Conservation (phyloP, 2,329 filamentous ascomycete genomes). For the Neophaeococcomyces aloes region DNA sequence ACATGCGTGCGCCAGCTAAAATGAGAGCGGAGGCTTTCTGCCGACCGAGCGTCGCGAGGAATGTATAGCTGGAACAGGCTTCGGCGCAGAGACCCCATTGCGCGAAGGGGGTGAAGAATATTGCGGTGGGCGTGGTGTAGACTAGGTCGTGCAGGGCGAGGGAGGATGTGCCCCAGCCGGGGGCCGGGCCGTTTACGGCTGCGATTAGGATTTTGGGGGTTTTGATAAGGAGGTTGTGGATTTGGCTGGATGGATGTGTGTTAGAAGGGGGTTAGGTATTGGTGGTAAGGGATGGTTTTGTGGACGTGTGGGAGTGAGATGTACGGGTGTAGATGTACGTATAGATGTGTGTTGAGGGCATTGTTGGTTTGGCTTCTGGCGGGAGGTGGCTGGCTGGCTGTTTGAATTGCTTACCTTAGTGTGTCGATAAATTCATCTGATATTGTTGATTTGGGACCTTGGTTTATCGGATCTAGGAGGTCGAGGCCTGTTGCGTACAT, state of each 20-base stretch:
- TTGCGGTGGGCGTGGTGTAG: conserved; percentile 69
- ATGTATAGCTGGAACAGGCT: conserved; percentile 55
- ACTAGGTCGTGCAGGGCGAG: conserved; percentile 80
- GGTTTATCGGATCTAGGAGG: not conserved
- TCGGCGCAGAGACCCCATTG: conserved; percentile 82
- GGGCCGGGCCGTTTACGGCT: conserved; percentile 80
- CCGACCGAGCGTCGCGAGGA: conserved; percentile 11
- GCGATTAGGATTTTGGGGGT: conserved; percentile 88
- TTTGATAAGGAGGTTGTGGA: conserved; percentile 31
- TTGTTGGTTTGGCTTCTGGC: not conserved
- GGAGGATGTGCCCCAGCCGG: conserved; percentile 77
- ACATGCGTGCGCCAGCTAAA: conserved; percentile 10
- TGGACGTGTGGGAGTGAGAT: not conserved
- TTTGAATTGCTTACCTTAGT: conserved; percentile 4
- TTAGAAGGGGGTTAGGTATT: too few species aligned
- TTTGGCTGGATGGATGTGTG: too few species aligned
- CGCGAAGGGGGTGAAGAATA: conserved; percentile 80
- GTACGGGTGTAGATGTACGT: not conserved
- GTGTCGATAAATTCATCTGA: conserved; percentile 3
- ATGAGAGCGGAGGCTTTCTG: conserved; percentile 13
- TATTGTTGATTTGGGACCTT: conserved; percentile 2
- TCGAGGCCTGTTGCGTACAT: conserved; percentile 1
- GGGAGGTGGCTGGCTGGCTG: too few species aligned
- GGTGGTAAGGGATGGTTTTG: not conserved
- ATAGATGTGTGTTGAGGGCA: not conserved